phyloP scores from a whole-genome alignment of 192 early-diverging fungal species.

The Umbelopsis isabellina region DNA sequence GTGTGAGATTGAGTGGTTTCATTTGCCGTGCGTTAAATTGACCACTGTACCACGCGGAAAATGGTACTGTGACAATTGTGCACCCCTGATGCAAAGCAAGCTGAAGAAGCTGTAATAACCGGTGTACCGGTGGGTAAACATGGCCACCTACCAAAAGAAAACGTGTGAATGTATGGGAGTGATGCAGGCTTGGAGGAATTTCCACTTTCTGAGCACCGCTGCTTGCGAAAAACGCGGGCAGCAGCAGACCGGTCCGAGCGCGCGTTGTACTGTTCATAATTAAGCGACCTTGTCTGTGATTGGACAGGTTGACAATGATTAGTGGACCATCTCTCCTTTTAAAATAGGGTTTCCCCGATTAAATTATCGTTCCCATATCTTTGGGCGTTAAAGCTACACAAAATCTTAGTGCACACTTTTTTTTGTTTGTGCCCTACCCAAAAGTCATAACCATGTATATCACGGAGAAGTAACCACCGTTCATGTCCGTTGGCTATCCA shows the following conservation, averaged over 20 bases:
- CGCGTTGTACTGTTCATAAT: neutral
- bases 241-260: neutral
- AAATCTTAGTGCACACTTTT: too few species aligned
- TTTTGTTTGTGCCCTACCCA: too few species aligned
- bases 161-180: too few species aligned
- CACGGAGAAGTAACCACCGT: neutral
- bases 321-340: neutral
- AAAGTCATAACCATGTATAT: too few species aligned
- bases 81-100: conserved; percentile 21
- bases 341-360: neutral
- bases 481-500: neutral
- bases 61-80: conserved; percentile 84
- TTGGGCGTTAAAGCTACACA: too few species aligned
- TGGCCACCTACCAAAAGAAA: too few species aligned
- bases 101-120: conserved; percentile 16
- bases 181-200: too few species aligned
- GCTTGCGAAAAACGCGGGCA: too few species aligned
- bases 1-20: conserved; percentile 92
- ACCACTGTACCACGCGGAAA: conserved; percentile 75
- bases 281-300: neutral
- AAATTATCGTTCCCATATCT: too few species aligned
- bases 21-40: conserved; percentile 82
- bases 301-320: conserved; percentile 18
- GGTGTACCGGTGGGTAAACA: neutral
- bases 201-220: too few species aligned